These are phyloP conservation scores for Neonectria punicea DNA, from an alignment of 2,329 filamentous ascomycete species.

Conservation along the genomic window DNA sequence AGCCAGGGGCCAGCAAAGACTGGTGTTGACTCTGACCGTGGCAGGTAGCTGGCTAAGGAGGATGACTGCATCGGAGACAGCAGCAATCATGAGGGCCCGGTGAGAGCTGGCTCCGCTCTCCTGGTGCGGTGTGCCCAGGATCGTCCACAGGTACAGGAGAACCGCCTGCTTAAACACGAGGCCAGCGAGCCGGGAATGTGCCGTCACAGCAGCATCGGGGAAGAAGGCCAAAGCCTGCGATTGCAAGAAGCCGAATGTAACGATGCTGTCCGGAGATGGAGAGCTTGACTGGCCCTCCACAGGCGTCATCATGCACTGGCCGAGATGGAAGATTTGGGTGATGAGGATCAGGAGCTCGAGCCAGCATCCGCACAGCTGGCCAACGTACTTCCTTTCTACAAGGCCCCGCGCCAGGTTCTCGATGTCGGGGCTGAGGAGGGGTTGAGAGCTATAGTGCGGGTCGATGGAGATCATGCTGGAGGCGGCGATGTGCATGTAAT, in stretches of 20 bases:
- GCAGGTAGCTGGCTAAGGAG: slow-evolving; percentile 47
- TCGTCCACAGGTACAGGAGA: slow-evolving; percentile 54
- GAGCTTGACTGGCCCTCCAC: slow-evolving; percentile 38
- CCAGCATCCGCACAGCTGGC: slow-evolving; percentile 53
- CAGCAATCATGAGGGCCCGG: slow-evolving; percentile 40
- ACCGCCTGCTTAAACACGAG: slow-evolving; percentile 58
- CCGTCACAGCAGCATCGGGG: slow-evolving; percentile 48
- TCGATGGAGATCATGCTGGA: slow-evolving; percentile 59
- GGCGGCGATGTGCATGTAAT: slow-evolving; percentile 59
- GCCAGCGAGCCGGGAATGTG: slow-evolving; percentile 53
- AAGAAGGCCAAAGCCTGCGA: slow-evolving; percentile 53
- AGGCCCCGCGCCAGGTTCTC: slow-evolving; percentile 45
- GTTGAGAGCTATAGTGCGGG: slow-evolving; percentile 42
- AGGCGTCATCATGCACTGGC: slow-evolving; percentile 51
- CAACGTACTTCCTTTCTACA: slow-evolving; percentile 46
- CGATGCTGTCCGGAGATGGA: slow-evolving; percentile 53
- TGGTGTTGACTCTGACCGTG: slow-evolving; percentile 51
- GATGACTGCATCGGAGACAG: slow-evolving; percentile 45
- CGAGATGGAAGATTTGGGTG: slow-evolving; percentile 55
- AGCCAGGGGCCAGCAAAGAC: slow-evolving; percentile 53
- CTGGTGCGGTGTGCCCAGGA: slow-evolving; percentile 45
- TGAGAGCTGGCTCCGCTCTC: slow-evolving; percentile 34
- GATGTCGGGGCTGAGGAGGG: slow-evolving; percentile 46
- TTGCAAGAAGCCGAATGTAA: slow-evolving; percentile 56
- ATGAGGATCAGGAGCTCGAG: slow-evolving; percentile 51